Conservation (phyloP, 2,329 filamentous ascomycete species). For the Cladosporium sp. region DNA sequence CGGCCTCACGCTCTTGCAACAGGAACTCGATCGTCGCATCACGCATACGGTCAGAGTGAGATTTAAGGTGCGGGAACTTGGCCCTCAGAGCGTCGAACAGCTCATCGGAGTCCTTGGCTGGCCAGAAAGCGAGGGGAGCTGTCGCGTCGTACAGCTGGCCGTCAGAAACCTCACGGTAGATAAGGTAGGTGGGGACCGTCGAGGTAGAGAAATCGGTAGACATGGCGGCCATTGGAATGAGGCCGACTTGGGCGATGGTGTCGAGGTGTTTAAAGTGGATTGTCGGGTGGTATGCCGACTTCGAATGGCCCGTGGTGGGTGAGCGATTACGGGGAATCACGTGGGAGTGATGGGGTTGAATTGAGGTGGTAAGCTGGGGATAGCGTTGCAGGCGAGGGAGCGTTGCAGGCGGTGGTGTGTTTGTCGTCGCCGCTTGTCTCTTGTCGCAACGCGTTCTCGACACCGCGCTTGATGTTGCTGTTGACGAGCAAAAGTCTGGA, state of each 20-base stretch:
- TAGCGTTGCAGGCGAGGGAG: neutral
- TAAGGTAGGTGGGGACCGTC: constrained; percentile 31
- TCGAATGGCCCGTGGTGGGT: neutral
- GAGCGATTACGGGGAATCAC: neutral
- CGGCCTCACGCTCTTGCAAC: constrained; percentile 36
- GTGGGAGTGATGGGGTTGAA: neutral
- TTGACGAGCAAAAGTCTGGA: constrained; percentile 5
- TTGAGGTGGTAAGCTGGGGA: constrained; percentile 1
- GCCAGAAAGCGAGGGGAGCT: constrained; percentile 38
- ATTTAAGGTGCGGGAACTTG: constrained; percentile 37
- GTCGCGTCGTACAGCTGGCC: constrained; percentile 36
- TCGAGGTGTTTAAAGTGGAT: neutral
- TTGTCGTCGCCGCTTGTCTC: neutral
- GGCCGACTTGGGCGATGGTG: neutral
- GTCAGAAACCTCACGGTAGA: constrained; percentile 36
- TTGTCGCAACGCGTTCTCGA: neutral
- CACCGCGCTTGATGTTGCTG: constrained; percentile 6
- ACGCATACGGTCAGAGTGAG: constrained; percentile 42
- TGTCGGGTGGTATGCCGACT: neutral
- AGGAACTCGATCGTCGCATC: constrained; percentile 42
- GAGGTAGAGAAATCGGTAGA: constrained; percentile 20
- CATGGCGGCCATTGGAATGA: constrained; percentile 25
- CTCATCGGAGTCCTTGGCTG: constrained; percentile 41
- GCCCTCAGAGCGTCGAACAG: constrained; percentile 39
- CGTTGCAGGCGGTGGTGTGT: neutral